Base-by-base conservation (phyloP, 306 rosid genomes). In the Vigna mungo region DNA sequence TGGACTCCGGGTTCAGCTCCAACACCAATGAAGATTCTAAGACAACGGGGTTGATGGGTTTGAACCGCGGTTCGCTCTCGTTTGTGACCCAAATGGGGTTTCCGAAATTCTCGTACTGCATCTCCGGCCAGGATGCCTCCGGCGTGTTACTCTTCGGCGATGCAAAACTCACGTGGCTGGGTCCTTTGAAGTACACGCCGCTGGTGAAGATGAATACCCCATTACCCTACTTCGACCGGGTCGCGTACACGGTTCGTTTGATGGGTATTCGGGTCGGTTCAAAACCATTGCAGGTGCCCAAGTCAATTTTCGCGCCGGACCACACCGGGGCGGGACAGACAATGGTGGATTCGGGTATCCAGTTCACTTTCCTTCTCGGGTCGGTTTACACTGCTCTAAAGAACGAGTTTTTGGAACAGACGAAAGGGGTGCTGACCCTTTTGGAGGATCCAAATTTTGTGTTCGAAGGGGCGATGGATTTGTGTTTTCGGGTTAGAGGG, bases 291-390 rank as follows among this genome's bases (percentile, higher is more conserved):
- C 72, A 86, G 0, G 78, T 91, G 1, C 87, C 92, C 17, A 85
- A 88, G 30, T 71, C 96, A 0, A 63, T 67, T 0, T 85, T 88
- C 2, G 74, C 62, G 0, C 96, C 98, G 20, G 97, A 93, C 64
- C 98, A 93, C 34, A 89, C 96, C 34, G 97, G 97, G 18, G 97
- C 98, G 37, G 97, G 98, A 15, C 98, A 93, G 49, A 89, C 98
- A 4, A 93, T 91, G 89, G 96, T 93, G 4, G 98, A 93, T 68
- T 93, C 97, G 12, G 98, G 98, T 0, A 91, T 97, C 0, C 97
- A 91, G 79, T 93, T 93, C 78, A 91, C 93, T 3, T 87, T 93
- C 48, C 93, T 93, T 2, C 90, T 91, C 5, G 97, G 97, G 3
- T 82, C 97, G 65, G 98, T 87, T 47, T 93, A 91, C 90, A 72